Percentiles rank a stretch among this genome's conserved stretches.
Conservation (phyloP, 768 basidiomycete species). For the Collybia nuda region DNA sequence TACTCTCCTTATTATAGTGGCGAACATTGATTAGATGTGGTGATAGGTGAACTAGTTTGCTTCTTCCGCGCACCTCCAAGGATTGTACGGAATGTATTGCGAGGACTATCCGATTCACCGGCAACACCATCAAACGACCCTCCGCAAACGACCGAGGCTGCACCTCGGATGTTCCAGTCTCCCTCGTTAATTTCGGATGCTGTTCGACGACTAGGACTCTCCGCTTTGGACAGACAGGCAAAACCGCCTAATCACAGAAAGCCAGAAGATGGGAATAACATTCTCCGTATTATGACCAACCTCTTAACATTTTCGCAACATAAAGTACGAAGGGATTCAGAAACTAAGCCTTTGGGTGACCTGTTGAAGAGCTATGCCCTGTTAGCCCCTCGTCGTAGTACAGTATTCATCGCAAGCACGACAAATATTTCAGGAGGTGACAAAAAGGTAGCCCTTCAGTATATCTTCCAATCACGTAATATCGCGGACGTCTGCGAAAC, state of each 20-base stretch:
- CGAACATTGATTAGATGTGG: constrained; percentile 4
- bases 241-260: constrained; percentile 37
- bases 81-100: constrained; percentile 58
- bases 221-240: constrained; percentile 55
- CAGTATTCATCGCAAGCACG: constrained; percentile 56
- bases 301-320: constrained; percentile 61
- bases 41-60: constrained; percentile 77
- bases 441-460: constrained; percentile 59
- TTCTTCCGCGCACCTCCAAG: constrained; percentile 81
- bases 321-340: constrained; percentile 35
- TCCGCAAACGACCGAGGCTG: constrained; percentile 13
- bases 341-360: constrained; percentile 37
- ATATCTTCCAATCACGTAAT: constrained; percentile 45
- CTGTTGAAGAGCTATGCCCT: constrained; percentile 41
- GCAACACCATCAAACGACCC: constrained; percentile 27
- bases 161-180: constrained; percentile 50
- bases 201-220: constrained; percentile 60
- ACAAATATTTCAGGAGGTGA: constrained; percentile 51
- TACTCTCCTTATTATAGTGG: background rate
- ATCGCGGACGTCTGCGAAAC: constrained; percentile 48
- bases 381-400: constrained; percentile 50
- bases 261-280: constrained; percentile 53
- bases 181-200: constrained; percentile 75
- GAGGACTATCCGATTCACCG: constrained; percentile 49
- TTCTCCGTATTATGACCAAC: constrained; percentile 78